Evolutionary conservation across 1,284 basidiomycete genomes (phyloP).

Genomic region (Sanghuangporus weigelae): DNA sequence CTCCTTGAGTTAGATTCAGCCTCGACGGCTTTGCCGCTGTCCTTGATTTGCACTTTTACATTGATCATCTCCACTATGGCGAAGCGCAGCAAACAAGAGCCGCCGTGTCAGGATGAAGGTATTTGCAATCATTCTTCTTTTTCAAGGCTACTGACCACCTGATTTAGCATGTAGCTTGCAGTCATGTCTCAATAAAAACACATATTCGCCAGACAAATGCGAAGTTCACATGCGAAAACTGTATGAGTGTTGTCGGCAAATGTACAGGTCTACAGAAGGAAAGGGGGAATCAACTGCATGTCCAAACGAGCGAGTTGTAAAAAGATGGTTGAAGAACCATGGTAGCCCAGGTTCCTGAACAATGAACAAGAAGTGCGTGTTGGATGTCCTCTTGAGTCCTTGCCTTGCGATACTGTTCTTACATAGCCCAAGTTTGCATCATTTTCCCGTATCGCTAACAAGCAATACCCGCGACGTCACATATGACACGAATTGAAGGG

Average conservation of each 20-base stretch:
- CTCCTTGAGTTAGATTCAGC: too few relatives aligned
- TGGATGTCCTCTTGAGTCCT: neutral
- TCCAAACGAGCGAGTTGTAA: conserved; percentile 48
- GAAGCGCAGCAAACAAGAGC: neutral
- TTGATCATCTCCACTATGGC: neutral
- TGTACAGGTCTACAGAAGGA: conserved; percentile 42
- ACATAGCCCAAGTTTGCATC: too few relatives aligned
- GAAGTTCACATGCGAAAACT: conserved; percentile 44
- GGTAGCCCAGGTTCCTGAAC: conserved; percentile 19
- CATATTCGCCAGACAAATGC: conserved; percentile 60
- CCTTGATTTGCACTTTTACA: neutral
- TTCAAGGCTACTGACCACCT: neutral
- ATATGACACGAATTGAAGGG: too few relatives aligned
- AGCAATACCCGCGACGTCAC: too few relatives aligned
- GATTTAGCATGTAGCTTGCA: conserved; percentile 58
- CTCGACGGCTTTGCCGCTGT: neutral
- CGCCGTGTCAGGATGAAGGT: conserved; percentile 31
- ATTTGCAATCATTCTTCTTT: neutral
- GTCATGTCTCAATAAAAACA: conserved; percentile 56
- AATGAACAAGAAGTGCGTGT: conserved; percentile 12
- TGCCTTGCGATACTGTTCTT: neutral
- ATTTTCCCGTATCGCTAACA: too few relatives aligned
- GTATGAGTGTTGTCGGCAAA: conserved; percentile 52
- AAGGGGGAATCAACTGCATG: conserved; percentile 56
- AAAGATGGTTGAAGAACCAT: conserved; percentile 57